Conservation (phyloP, 495 filamentous ascomycete species). For the Penicillium dipodomyicola region DNA sequence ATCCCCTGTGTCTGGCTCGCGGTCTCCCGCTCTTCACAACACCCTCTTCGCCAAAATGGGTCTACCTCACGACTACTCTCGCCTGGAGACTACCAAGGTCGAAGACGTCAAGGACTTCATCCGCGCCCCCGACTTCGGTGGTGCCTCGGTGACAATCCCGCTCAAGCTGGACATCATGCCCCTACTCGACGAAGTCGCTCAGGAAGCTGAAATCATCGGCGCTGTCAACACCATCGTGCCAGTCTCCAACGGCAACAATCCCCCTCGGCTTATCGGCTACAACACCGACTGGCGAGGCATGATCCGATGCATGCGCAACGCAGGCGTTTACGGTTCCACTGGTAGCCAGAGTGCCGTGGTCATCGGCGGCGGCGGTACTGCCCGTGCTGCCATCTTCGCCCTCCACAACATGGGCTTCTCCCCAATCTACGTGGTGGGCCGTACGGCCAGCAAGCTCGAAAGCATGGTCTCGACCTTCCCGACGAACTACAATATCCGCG, state of each 20-base stretch:
- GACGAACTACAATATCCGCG: slow-evolving; percentile 65
- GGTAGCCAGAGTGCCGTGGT: slow-evolving; percentile 52
- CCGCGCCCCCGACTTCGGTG: slow-evolving; percentile 73
- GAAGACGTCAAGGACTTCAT: slow-evolving; percentile 67
- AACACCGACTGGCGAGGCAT: slow-evolving; percentile 99
- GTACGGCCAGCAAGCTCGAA: slow-evolving; percentile 64
- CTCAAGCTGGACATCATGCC: slow-evolving; percentile 87
- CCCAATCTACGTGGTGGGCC: slow-evolving; percentile 84
- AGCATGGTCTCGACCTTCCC: slow-evolving; percentile 72
- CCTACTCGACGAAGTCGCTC: slow-evolving; percentile 72
- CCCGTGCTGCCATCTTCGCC: slow-evolving; percentile 86
- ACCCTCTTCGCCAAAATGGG: slow-evolving; percentile 73
- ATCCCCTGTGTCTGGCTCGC: slow-evolving; percentile 72
- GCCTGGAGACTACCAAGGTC: slow-evolving; percentile 70
- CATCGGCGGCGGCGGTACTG: slow-evolving; percentile 87
- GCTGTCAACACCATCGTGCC: slow-evolving; percentile 94
- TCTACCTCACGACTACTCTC: slow-evolving; percentile 82
- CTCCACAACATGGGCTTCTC: slow-evolving; percentile 78
- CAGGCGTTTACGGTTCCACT: slow-evolving; percentile 54
- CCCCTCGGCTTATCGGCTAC: slow-evolving; percentile 66
- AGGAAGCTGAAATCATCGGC: slow-evolving; percentile 79
- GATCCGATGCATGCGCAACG: slow-evolving; percentile 71
- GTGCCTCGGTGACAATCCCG: slow-evolving; percentile 92
- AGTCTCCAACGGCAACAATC: slow-evolving; percentile 30
- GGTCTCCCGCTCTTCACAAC: slow-evolving; percentile 89